phyloP scores from a whole-genome alignment of 2,329 filamentous ascomycete species.

The Aulographum hederae region DNA sequence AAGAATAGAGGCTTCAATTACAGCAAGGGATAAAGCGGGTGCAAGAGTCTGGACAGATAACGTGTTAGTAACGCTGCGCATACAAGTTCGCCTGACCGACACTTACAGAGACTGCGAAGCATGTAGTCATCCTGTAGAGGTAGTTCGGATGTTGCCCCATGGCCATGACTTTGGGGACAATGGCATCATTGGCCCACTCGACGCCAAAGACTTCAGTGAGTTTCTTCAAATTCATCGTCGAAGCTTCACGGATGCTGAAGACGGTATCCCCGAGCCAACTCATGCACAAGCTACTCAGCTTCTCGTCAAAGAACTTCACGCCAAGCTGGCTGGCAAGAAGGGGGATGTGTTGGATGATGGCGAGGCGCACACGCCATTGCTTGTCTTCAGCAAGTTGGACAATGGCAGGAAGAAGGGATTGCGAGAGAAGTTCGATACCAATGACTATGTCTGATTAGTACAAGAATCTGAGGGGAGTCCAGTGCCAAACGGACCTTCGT shows the following conservation, averaged over 20 bases:
- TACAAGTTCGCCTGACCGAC: conserved; percentile 4
- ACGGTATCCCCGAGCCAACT: conserved; percentile 96
- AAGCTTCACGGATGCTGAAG: conserved; percentile 94
- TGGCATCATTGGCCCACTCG: conserved; percentile 90
- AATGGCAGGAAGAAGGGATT: conserved; percentile 91
- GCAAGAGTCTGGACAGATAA: conserved; percentile 76
- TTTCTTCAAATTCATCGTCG: conserved; percentile 95
- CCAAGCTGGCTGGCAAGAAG: conserved; percentile 88
- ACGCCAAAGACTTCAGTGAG: conserved; percentile 96
- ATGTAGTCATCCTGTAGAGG: conserved; percentile 99
- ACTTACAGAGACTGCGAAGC: conserved; percentile 92
- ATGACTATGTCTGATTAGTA: conserved; percentile 44
- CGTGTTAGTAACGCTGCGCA: conserved; percentile 12
- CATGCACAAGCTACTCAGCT: conserved; percentile 91
- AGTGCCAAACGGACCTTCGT: conserved; percentile 52
- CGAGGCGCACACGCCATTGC: conserved; percentile 93
- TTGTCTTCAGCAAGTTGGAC: conserved; percentile 97
- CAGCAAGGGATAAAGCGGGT: conserved; percentile 78
- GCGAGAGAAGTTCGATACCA: conserved; percentile 88
- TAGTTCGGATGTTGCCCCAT: conserved; percentile 99
- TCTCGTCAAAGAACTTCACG: conserved; percentile 96
- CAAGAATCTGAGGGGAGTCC: not conserved
- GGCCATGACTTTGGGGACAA: conserved; percentile 95
- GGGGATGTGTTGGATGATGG: conserved; percentile 98
- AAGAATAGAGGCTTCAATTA: conserved; percentile 82